Percentiles rank a stretch among this genome's conserved stretches.
phyloP scores from a whole-genome alignment of 495 filamentous ascomycete genomes.

The Penicillium malachiteum region DNA sequence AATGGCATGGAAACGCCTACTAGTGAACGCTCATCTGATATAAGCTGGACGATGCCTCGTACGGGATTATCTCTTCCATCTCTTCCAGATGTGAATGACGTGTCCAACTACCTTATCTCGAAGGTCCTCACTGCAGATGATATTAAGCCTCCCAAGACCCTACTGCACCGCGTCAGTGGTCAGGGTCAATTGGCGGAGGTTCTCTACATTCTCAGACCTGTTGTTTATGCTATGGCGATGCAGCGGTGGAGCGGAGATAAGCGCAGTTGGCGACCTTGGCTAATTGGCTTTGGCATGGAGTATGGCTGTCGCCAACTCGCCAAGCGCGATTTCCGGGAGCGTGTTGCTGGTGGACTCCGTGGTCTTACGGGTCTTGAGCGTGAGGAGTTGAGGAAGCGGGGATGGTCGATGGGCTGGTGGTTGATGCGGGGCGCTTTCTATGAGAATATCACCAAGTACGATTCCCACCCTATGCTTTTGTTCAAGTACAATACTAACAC shows the following conservation, averaged over 20 bases:
- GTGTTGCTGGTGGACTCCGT: conserved; percentile 62
- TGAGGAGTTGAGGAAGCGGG: conserved; percentile 80
- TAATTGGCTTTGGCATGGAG: conserved; percentile 83
- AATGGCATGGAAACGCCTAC: conserved; percentile 50
- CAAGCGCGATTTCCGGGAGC: conserved; percentile 68
- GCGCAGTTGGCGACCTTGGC: conserved; percentile 81
- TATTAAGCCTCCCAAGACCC: conserved; percentile 81
- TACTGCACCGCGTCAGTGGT: conserved; percentile 69
- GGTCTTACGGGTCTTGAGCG: conserved; percentile 80
- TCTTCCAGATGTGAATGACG: conserved; percentile 74
- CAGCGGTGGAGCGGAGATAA: conserved; percentile 62
- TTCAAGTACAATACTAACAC: conserved; percentile 28
- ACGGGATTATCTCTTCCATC: conserved; percentile 81
- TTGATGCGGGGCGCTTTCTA: conserved; percentile 93
- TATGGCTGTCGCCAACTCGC: conserved; percentile 80
- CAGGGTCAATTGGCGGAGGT: conserved; percentile 79
- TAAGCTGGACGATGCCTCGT: conserved; percentile 90
- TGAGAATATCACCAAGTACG: conserved; percentile 82
- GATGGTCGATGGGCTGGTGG: conserved; percentile 94
- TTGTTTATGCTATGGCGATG: conserved; percentile 85
- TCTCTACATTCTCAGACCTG: conserved; percentile 86
- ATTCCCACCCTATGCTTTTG: neutral
- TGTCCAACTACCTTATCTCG: conserved; percentile 81
- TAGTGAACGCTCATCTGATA: conserved; percentile 43
- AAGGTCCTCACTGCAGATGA: conserved; percentile 94